Conservation (phyloP, 2,329 filamentous ascomycete species). For the Pezicula rhizophila region DNA sequence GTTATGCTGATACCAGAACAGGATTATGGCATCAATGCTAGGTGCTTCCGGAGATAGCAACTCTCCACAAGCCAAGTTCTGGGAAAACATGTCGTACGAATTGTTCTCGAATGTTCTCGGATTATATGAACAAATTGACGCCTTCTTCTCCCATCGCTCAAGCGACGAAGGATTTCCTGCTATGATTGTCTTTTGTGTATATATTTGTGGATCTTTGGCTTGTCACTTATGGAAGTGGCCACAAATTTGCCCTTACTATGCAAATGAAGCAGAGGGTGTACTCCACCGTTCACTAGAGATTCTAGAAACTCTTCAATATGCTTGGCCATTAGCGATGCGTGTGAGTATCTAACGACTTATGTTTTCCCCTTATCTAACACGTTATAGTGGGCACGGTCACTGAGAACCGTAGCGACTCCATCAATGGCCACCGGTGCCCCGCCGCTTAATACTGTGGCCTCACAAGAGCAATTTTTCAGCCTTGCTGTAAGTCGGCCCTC, state of each 20-base stretch:
- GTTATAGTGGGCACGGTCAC: background rate
- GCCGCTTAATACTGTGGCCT: background rate
- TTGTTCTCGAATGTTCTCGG: conserved; percentile 31
- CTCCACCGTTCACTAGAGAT: conserved; percentile 20
- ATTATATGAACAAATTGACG: conserved; percentile 32
- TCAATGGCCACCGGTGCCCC: background rate
- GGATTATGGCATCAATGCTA: background rate
- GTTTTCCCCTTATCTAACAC: background rate
- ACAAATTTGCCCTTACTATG: conserved; percentile 21
- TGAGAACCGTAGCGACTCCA: background rate
- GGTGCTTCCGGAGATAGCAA: conserved; percentile 3
- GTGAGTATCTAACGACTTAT: background rate
- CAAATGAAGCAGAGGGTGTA: conserved; percentile 22
- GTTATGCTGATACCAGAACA: background rate
- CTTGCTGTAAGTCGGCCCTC: background rate
- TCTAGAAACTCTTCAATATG: conserved; percentile 19
- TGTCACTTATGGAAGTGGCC: conserved; percentile 27
- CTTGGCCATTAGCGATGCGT: conserved; percentile 16
- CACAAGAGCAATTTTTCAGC: conserved; percentile 1
- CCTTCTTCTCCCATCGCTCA: conserved; percentile 24
- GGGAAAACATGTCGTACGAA: conserved; percentile 24
- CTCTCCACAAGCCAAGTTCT: conserved; percentile 20
- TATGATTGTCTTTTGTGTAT: conserved; percentile 34
- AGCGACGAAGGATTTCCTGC: conserved; percentile 22
- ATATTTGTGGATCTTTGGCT: conserved; percentile 34